phyloP scores from a whole-genome alignment of 2,329 filamentous ascomycete species.

The Nothopassalora personata region DNA sequence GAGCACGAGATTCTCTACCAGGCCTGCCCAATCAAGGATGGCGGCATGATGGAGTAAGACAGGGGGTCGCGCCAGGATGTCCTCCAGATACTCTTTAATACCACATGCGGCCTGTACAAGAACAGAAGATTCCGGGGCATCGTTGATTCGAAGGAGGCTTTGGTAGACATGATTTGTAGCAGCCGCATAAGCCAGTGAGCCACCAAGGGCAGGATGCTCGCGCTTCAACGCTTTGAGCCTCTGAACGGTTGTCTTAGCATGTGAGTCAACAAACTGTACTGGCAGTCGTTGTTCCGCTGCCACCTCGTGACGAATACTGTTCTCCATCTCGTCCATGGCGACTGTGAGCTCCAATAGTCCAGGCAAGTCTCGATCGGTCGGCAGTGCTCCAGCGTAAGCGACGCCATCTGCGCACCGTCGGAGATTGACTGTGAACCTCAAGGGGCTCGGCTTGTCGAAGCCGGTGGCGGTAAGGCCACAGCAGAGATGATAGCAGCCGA shows the following conservation, averaged over 20 bases:
- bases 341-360: conserved; percentile 17
- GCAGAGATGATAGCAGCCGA: conserved; percentile 28
- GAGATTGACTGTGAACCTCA: conserved; percentile 24
- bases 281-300: conserved; percentile 6
- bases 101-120: conserved; percentile 25
- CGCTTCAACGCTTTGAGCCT: conserved; percentile 22
- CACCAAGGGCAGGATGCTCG: conserved; percentile 18
- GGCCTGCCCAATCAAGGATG: conserved; percentile 24
- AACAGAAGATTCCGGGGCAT: conserved; percentile 15
- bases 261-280: conserved; percentile 15
- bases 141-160: conserved; percentile 15
- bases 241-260: conserved; percentile 16
- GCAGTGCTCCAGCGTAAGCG: conserved; percentile 8
- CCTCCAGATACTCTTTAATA: conserved; percentile 28
- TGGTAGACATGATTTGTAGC: conserved; percentile 21
- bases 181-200: conserved; percentile 17
- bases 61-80: conserved; percentile 20
- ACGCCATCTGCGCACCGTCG: conserved; percentile 16
- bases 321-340: conserved; percentile 20
- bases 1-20: conserved; percentile 22
- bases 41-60: conserved; percentile 20
- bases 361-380: conserved; percentile 14
- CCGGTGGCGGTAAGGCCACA: conserved; percentile 18
- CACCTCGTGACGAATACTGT: conserved; percentile 12
- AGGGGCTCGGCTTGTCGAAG: conserved; percentile 24